Evolutionary conservation across 2,329 filamentous ascomycete genomes (phyloP).

Genomic region (Acrodontium crateriforme): DNA sequence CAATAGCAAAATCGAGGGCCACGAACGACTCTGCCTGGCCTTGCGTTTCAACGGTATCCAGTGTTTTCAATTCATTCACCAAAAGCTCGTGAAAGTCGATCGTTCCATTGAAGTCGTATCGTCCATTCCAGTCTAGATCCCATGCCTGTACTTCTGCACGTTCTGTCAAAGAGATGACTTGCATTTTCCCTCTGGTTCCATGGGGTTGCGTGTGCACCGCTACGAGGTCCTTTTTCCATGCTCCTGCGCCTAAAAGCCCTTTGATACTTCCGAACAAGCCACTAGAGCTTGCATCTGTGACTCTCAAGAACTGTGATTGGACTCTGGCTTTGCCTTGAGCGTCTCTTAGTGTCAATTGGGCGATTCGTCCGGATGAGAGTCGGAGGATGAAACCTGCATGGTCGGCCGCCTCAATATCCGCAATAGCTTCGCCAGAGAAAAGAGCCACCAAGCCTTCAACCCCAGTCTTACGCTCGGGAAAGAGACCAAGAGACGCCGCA

Average conservation of each 20-base stretch:
- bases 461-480: constrained; percentile 67
- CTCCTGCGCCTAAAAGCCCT: constrained; percentile 56
- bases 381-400: constrained; percentile 74
- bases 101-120: constrained; percentile 60
- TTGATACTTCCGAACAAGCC: constrained; percentile 73
- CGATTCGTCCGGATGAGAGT: constrained; percentile 73
- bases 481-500: constrained; percentile 72
- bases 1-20: constrained; percentile 65
- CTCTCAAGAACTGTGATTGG: constrained; percentile 61
- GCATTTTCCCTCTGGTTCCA: constrained; percentile 65
- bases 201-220: constrained; percentile 64
- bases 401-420: constrained; percentile 69
- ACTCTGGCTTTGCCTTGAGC: constrained; percentile 74
- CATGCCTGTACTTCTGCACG: constrained; percentile 71
- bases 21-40: constrained; percentile 13
- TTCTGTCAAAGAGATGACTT: constrained; percentile 64
- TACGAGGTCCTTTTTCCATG: constrained; percentile 62
- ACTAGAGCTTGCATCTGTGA: constrained; percentile 39
- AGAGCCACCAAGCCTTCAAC: constrained; percentile 66
- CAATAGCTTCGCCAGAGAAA: constrained; percentile 63
- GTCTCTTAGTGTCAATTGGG: constrained; percentile 76
- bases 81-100: constrained; percentile 56
- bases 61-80: constrained; percentile 44
- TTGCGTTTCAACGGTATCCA: constrained; percentile 34
- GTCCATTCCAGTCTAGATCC: constrained; percentile 79